Conservation (phyloP, 2,329 filamentous ascomycete genomes). For the Pseudogymnoascus sp. region DNA sequence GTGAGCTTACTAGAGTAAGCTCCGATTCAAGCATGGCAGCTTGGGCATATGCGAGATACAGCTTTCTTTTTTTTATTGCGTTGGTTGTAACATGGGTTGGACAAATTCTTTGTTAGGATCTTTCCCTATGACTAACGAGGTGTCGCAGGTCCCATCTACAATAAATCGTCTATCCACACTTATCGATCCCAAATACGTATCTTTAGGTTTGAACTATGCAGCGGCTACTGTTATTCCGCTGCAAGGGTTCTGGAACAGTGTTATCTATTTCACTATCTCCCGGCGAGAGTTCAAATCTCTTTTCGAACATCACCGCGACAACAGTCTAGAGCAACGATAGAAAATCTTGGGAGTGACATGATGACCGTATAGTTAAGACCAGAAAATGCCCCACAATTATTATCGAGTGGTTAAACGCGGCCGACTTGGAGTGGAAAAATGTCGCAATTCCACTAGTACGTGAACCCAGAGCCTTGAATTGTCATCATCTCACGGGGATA, state of each 20-base stretch:
- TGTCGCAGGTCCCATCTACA: constrained; percentile 10
- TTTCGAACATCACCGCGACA: no score
- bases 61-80: constrained; percentile 60
- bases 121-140: not conserved
- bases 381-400: no score
- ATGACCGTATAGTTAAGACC: no score
- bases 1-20: constrained; percentile 31
- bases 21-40: constrained; percentile 35
- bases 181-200: not conserved
- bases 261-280: constrained; percentile 7
- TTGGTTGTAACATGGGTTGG: constrained; percentile 60
- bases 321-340: no score
- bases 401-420: no score
- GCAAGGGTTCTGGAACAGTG: constrained; percentile 67
- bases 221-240: constrained; percentile 29
- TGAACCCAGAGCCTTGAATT: no score
- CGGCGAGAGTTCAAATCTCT: not conserved
- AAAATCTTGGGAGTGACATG: no score
- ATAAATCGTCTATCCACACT: constrained; percentile 15
- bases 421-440: no score
- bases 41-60: constrained; percentile 59
- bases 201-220: constrained; percentile 14
- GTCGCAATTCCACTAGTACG: no score
- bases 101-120: not conserved
- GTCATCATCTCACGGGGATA: no score